Percentiles rank a stretch among this genome's conserved stretches.
These are phyloP conservation scores for Parietaria judaica DNA, from an alignment of 306 rosid species.

Conservation along the genomic window DNA sequence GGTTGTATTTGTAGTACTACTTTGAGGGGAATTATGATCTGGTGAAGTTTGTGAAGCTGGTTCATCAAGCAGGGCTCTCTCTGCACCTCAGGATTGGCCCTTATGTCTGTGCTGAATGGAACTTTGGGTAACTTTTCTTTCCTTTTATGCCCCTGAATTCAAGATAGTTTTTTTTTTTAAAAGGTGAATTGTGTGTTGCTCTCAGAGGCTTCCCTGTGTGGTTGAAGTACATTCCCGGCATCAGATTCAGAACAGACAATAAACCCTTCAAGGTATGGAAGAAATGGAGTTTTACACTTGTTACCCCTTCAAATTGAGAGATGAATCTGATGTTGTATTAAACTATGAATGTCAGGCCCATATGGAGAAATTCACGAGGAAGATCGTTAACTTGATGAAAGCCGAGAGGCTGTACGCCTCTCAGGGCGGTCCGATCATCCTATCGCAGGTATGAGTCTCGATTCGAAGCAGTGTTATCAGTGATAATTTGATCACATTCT, in stretches of 20 bases:
- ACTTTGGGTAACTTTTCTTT: slow-evolving; percentile 62
- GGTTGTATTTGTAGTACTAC: slow-evolving; percentile 48
- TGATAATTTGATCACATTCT: not conserved
- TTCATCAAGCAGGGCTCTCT: slow-evolving; percentile 89
- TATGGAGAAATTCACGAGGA: slow-evolving; percentile 75
- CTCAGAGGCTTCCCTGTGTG: slow-evolving; percentile 95
- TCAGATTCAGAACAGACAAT: slow-evolving; percentile 84
- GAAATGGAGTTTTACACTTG: slow-evolving; percentile 9
- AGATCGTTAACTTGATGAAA: slow-evolving; percentile 94
- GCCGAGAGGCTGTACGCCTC: slow-evolving; percentile 76
- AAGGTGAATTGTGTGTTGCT: slow-evolving; percentile 4
- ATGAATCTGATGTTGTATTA: slow-evolving; percentile 23
- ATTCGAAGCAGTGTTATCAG: not conserved
- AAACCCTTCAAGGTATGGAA: slow-evolving; percentile 79
- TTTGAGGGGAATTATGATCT: slow-evolving; percentile 90
- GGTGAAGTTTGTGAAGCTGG: slow-evolving; percentile 80
- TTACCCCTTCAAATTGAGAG: not conserved
- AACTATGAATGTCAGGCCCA: slow-evolving; percentile 38
- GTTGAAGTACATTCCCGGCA: slow-evolving; percentile 94
- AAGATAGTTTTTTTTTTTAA: slow-evolving; percentile 5
- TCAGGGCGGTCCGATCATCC: slow-evolving; percentile 93
- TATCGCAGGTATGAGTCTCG: slow-evolving; percentile 61
- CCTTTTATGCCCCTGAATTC: no score
- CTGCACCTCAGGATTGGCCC: slow-evolving; percentile 96
- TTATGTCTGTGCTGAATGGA: slow-evolving; percentile 98